Evolutionary conservation across 495 filamentous ascomycete species (phyloP).

Genomic region (Cetradonia linearis): DNA sequence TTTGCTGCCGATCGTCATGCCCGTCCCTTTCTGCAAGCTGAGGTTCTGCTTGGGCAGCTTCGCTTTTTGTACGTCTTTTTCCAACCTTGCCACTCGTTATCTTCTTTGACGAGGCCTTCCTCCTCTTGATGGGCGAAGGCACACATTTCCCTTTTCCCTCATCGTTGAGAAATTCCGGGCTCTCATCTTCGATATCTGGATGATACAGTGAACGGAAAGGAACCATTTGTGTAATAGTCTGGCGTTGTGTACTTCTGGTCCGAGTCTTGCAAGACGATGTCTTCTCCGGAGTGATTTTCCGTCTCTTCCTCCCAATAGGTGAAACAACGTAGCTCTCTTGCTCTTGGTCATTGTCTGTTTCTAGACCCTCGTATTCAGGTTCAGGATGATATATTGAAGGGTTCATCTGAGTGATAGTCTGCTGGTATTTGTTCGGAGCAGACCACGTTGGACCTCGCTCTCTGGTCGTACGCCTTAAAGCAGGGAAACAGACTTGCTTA

Average conservation of each 20-base stretch:
- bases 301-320: conserved; percentile 9
- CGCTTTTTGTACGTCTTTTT: conserved; percentile 18
- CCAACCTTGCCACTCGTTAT: neutral
- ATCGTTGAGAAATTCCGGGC: conserved; percentile 17
- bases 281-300: conserved; percentile 12
- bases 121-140: conserved; percentile 1
- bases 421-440: conserved; percentile 20
- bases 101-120: conserved; percentile 13
- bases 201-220: conserved; percentile 15
- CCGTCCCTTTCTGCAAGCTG: neutral
- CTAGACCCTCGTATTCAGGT: conserved; percentile 18
- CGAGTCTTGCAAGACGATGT: conserved; percentile 6
- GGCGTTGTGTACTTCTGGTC: neutral
- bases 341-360: conserved; percentile 16
- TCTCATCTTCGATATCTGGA: conserved; percentile 17
- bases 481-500: conserved; percentile 9
- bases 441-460: conserved; percentile 14
- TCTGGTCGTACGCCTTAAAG: conserved; percentile 5
- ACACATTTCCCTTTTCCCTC: conserved; percentile 8
- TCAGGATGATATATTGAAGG: conserved; percentile 14
- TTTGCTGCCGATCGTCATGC: neutral
- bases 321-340: conserved; percentile 4
- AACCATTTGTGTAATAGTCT: conserved; percentile 27
- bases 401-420: conserved; percentile 28
- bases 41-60: neutral